Evolutionary conservation across 1,284 basidiomycete genomes (phyloP), one percentile per base, ranked within the genome.

Genomic region (Prillingera fragicola): DNA sequence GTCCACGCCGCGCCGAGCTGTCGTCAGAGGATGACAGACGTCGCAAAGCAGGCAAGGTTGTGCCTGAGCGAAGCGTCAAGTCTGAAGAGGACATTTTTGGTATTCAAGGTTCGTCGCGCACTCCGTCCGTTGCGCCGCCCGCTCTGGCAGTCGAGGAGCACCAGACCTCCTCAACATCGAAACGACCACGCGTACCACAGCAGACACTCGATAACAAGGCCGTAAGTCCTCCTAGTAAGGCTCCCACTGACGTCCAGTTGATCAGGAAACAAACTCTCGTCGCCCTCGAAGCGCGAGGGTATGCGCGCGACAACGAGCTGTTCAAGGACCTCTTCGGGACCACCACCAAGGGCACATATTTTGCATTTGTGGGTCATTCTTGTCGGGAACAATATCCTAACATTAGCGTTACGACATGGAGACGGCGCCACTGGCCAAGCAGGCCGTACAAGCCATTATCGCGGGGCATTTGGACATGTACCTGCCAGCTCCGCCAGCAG

Each of bases 281-380:
- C 2, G 25, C 59, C 18, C 52, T 70, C 27, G 67, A 66, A 22
- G 37, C 45, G 4, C 38, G 63, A 12, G 63, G 60, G 1, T 59
- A 54, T 28, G 17, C 52, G 0, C 54, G 68, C 26, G 46, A 56
- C 3, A 59, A 69, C 33, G 53, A 45, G 5, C 23, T 50, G 26
- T 69, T 69, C 57, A 70, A 67, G 41, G 67, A 70, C 18, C 48
- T 69, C 23, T 71, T 69, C 38, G 52, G 57, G 5, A 59, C 62
- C 34, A 53, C 57, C 4, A 69, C 62, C 21, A 65, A 63, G 44
- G 68, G 68, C 4, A 50, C 54, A 2, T 62, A 60, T 37, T 70
- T 71, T 53, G 66, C 62, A 1, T 56, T 71, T 37, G 69, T 71
- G 40, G 52, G 69, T 59, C n/a, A n/a, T 10, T 5, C 15, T 0